Percentiles rank a stretch among this genome's conserved stretches.
Evolutionary conservation across 73 alveolate genomes (phyloP).

Genomic region (Tetrahymena malaccensis): DNA sequence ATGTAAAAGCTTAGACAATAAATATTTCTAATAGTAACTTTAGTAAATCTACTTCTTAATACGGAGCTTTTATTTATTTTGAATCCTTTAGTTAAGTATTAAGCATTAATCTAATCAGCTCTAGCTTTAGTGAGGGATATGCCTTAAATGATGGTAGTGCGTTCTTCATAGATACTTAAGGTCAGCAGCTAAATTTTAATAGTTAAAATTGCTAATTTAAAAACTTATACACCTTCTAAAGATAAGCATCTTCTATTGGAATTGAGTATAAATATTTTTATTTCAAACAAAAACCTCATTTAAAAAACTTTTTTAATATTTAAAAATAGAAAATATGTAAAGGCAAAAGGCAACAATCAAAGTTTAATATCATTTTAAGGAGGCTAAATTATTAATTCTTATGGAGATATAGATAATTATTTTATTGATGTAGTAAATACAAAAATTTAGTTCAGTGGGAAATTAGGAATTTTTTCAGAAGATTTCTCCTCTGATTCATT

Average conservation of each 20-base stretch:
- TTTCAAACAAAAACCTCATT: not conserved
- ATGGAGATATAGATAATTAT: not conserved
- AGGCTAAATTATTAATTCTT: not conserved
- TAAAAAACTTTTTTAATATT: no score
- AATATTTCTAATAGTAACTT: not conserved
- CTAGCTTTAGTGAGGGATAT: not conserved
- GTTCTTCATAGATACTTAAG: not conserved
- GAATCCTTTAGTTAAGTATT: not conserved
- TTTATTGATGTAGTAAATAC: not conserved
- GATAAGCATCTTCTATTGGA: not conserved
- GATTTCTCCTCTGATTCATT: not conserved
- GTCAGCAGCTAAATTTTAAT: not conserved
- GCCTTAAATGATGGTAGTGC: not conserved
- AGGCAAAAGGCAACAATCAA: not conserved
- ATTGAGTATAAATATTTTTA: not conserved
- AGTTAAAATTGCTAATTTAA: not conserved
- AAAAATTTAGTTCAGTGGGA: not conserved
- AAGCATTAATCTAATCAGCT: not conserved
- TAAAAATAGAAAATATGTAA: not conserved
- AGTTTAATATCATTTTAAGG: not conserved
- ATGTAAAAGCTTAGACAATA: not conserved
- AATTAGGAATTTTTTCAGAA: not conserved
- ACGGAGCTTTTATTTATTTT: not conserved
- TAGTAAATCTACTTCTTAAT: not conserved
- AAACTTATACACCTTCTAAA: not conserved